Conservation (phyloP, 2,329 filamentous ascomycete species). For the Cladosporium sp. region DNA sequence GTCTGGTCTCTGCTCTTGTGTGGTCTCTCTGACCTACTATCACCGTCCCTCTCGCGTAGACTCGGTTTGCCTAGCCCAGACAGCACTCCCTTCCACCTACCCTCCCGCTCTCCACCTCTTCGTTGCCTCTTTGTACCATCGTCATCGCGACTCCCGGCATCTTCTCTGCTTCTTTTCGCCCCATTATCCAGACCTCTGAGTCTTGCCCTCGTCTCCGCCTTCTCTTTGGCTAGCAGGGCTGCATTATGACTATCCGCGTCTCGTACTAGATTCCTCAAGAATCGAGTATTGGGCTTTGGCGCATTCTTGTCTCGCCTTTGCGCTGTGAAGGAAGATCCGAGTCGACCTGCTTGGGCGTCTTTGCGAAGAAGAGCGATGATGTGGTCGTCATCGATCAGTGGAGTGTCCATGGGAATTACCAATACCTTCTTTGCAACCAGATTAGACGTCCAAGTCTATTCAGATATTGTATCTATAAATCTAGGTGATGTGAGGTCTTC, state of each 20-base stretch:
- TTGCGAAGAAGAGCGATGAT: slow-evolving; percentile 76
- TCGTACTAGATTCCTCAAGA: slow-evolving; percentile 83
- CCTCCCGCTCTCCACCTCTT: slow-evolving; percentile 24
- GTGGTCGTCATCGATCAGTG: slow-evolving; percentile 62
- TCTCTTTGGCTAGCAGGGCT: slow-evolving; percentile 79
- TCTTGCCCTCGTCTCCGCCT: slow-evolving; percentile 72
- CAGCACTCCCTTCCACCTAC: slow-evolving; percentile 27
- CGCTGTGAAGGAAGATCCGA: slow-evolving; percentile 11
- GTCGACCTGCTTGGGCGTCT: slow-evolving; percentile 67
- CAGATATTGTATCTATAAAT: not conserved
- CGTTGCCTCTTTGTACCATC: slow-evolving; percentile 3
- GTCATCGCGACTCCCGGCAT: slow-evolving; percentile 3
- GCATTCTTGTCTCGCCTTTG: slow-evolving; percentile 40
- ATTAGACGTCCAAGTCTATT: not conserved
- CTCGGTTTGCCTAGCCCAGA: slow-evolving; percentile 23
- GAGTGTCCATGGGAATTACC: slow-evolving; percentile 11
- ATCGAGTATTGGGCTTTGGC: slow-evolving; percentile 89
- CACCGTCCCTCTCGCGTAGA: slow-evolving; percentile 3
- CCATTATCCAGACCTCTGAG: slow-evolving; percentile 58
- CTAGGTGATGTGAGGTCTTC: not conserved
- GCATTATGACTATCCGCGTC: slow-evolving; percentile 89
- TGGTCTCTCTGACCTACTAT: not conserved
- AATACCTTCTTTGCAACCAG: not conserved
- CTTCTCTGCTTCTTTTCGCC: slow-evolving; percentile 28
- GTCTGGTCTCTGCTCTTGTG: not conserved